Base-by-base conservation (phyloP, 1,284 basidiomycete species). In the Meira nashicola region DNA sequence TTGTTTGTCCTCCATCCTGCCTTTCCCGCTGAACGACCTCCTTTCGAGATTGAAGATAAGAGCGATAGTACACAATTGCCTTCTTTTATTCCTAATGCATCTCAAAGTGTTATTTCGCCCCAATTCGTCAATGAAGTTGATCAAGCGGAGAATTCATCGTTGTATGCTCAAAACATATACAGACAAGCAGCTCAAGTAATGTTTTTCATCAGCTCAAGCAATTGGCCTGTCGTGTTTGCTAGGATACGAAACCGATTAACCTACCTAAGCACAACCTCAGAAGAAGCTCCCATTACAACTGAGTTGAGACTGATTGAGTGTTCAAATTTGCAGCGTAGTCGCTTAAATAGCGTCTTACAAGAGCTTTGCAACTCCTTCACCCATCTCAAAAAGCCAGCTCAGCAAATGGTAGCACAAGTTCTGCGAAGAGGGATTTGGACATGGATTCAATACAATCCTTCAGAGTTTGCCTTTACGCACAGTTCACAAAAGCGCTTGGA, bases 401-500 rank as follows among this genome's bases (percentile, higher is more conserved):
- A 91, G 69, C 80, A 84, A 3, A 86, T 87, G 0, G 82, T 92
- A 38, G 86, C 90, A 0, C 81, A 85, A 6, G 86, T 87, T 17
- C 82, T 96, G 38, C 85, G 90, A 14, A 83, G 85, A 39, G 89
- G 89, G 0, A 83, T 95, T 33, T 94, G 92, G 91, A 90, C 89
- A 62, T 96, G 91, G 91, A 87, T 95, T 52, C 87, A 89, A 50
- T 83, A 86, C 14, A 89, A 88, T 73, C 89, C 90, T 0, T 80
- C 82, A 11, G 90, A 96, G 73, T 95, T 87, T 76, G 87, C 87
- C 54, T 86, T 88, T 3, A 82, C 87, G 3, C 83, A 90, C 43
- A 82, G 84, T 1, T 55, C 66, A 40, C 68, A 66, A 17, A 65
- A 71, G 15, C 64, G 74, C 7, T 58, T 78, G 2, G 78, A 79